Evolutionary conservation across 2,329 filamentous ascomycete species (phyloP).

Genomic region (Leptographium galeiforme): DNA sequence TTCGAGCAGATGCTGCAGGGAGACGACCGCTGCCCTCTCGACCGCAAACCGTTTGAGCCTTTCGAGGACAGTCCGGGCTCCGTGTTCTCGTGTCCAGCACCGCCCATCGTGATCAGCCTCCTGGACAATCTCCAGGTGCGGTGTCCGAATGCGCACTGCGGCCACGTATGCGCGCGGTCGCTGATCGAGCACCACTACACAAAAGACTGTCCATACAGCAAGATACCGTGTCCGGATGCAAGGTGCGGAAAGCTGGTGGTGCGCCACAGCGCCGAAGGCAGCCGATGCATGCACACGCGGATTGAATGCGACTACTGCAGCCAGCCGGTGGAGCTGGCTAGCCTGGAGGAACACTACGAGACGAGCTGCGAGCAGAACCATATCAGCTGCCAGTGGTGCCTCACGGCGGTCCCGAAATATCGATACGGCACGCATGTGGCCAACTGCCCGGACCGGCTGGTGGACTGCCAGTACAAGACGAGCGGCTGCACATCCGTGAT

Average conservation of each 20-base stretch:
- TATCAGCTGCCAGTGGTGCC: conserved; percentile 36
- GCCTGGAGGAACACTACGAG: conserved; percentile 31
- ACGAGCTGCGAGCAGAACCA: conserved; percentile 31
- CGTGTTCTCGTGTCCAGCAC: conserved; percentile 16
- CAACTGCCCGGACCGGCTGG: conserved; percentile 28
- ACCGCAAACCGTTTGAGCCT: conserved; percentile 31
- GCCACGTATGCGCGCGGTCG: conserved; percentile 35
- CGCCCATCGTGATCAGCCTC: conserved; percentile 41
- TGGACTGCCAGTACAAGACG: conserved; percentile 31
- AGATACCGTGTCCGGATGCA: conserved; percentile 41
- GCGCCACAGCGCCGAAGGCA: conserved; percentile 32
- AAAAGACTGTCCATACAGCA: conserved; percentile 41
- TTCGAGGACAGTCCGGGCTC: conserved; percentile 14
- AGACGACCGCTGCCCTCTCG: conserved; percentile 40
- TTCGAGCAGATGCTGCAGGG: conserved; percentile 29
- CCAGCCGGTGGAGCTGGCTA: conserved; percentile 31
- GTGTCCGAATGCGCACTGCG: conserved; percentile 46
- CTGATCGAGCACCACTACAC: conserved; percentile 42
- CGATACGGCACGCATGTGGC: conserved; percentile 33
- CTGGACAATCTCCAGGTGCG: conserved; percentile 45
- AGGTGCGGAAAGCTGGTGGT: conserved; percentile 37
- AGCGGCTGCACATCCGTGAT: conserved; percentile 32
- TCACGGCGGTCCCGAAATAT: conserved; percentile 27
- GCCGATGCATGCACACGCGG: conserved; percentile 42
- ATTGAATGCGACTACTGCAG: conserved; percentile 41